A percentile compares a stretch with the other conserved stretches of the same genome.
phyloP scores from a whole-genome alignment of 192 early-diverging fungal species.

The Podila verticillata region DNA sequence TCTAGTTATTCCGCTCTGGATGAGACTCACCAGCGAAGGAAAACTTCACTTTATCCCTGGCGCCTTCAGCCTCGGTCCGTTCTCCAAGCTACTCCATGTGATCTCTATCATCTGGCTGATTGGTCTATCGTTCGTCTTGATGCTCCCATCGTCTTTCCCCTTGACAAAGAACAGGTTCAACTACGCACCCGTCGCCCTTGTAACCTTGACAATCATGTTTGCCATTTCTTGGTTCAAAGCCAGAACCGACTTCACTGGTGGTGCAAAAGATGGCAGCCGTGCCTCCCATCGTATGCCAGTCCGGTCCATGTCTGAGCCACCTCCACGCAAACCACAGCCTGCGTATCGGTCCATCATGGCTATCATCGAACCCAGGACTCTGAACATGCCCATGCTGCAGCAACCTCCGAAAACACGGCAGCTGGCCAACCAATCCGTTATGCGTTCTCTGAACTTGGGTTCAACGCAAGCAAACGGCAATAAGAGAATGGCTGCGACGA shows the following conservation, averaged over 20 bases:
- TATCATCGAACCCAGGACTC: background rate
- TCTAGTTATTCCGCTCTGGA: slow-evolving; percentile 35
- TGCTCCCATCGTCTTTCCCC: slow-evolving; percentile 20
- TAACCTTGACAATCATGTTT: slow-evolving; percentile 4
- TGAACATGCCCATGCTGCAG: background rate
- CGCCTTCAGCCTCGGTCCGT: slow-evolving; percentile 17
- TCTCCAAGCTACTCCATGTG: slow-evolving; percentile 15
- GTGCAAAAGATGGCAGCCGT: slow-evolving; percentile 37
- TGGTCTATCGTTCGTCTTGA: slow-evolving; percentile 10
- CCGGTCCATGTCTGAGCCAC: background rate
- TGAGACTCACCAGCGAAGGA: slow-evolving; percentile 35
- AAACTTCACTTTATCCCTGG: slow-evolving; percentile 25
- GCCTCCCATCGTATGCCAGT: slow-evolving; percentile 23
- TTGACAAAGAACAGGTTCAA: slow-evolving; percentile 39
- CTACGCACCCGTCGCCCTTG: slow-evolving; percentile 23
- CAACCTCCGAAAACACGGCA: background rate
- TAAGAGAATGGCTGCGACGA: too few relatives aligned
- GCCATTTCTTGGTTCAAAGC: slow-evolving; percentile 36
- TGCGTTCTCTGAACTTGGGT: too few relatives aligned
- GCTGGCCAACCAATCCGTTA: background rate
- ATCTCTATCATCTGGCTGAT: slow-evolving; percentile 30
- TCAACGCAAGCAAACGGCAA: too few relatives aligned
- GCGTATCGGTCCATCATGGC: background rate
- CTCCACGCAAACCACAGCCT: background rate
- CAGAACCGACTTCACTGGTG: slow-evolving; percentile 33